A percentile compares a stretch with the other conserved stretches of the same genome.
phyloP scores from a whole-genome alignment of 805 yeast species.

The Teunomyces barrocoloradensis region DNA sequence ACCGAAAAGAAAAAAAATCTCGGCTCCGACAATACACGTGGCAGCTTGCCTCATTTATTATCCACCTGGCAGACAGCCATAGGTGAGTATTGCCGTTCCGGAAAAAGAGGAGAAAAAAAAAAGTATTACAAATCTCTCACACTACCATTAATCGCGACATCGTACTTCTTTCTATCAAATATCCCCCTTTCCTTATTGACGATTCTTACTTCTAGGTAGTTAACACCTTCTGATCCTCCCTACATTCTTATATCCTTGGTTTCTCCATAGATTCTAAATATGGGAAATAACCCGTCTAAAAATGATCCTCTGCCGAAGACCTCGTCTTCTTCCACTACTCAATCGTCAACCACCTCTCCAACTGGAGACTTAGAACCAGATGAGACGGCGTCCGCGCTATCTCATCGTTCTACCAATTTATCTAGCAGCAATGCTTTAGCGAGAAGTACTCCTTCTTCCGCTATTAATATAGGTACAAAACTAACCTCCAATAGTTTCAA shows the following conservation, averaged over 20 bases:
- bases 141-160: neutral
- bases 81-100: neutral
- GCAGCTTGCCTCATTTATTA: neutral
- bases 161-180: neutral
- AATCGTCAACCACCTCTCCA: constrained; percentile 20
- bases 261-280: constrained; percentile 16
- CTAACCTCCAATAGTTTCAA: constrained; percentile 6
- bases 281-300: constrained; percentile 69
- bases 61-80: neutral
- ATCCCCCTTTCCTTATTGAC: neutral
- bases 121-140: constrained; percentile 1
- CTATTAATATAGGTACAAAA: constrained; percentile 10
- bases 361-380: constrained; percentile 42
- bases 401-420: constrained; percentile 17
- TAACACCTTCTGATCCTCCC: neutral
- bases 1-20: neutral
- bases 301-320: constrained; percentile 47
- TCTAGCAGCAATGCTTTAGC: constrained; percentile 3
- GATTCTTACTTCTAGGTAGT: neutral
- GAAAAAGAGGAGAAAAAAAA: neutral
- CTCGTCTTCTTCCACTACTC: constrained; percentile 27
- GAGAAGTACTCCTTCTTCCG: constrained; percentile 10
- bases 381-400: constrained; percentile 44
- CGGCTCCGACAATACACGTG: constrained; percentile 1
- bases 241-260: neutral